These are phyloP conservation scores for Rhodofomes roseus DNA, from an alignment of 1,284 basidiomycete species.

Conservation along the genomic window DNA sequence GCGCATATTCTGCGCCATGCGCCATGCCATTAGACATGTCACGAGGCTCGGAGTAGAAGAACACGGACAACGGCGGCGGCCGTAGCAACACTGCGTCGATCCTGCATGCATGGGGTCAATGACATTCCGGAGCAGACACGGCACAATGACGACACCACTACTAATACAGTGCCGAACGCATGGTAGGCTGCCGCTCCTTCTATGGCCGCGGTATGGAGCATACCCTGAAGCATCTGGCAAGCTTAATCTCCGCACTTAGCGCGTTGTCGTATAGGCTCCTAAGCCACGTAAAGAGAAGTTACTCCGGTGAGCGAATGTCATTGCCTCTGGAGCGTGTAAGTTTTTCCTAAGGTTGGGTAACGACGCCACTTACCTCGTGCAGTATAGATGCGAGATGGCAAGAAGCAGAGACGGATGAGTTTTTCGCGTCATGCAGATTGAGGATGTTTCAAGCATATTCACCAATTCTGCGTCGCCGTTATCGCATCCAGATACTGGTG, in stretches of 20 bases:
- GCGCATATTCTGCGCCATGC: neutral
- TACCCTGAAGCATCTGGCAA: neutral
- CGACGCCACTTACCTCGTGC: neutral
- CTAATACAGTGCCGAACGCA: neutral
- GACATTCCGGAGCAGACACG: neutral
- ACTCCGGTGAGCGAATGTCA: neutral
- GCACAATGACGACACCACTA: neutral
- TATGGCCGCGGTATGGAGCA: neutral
- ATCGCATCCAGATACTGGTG: too few relatives aligned
- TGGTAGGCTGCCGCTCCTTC: neutral
- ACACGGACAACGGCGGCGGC: neutral
- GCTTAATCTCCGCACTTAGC: neutral
- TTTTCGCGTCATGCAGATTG: too few relatives aligned
- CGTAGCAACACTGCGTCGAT: neutral
- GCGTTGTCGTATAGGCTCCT: neutral
- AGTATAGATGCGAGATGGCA: neutral
- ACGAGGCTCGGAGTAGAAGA: neutral
- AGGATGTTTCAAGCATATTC: too few relatives aligned
- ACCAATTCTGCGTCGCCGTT: too few relatives aligned
- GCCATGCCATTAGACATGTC: neutral
- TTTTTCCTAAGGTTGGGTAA: neutral
- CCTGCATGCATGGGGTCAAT: neutral
- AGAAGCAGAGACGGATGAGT: too few relatives aligned
- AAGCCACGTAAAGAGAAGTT: neutral
- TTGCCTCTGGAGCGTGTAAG: neutral